Evolutionary conservation across 2,329 filamentous ascomycete genomes (phyloP), one percentile per base, ranked within the genome.

Genomic region (Xylariaceae sp.): DNA sequence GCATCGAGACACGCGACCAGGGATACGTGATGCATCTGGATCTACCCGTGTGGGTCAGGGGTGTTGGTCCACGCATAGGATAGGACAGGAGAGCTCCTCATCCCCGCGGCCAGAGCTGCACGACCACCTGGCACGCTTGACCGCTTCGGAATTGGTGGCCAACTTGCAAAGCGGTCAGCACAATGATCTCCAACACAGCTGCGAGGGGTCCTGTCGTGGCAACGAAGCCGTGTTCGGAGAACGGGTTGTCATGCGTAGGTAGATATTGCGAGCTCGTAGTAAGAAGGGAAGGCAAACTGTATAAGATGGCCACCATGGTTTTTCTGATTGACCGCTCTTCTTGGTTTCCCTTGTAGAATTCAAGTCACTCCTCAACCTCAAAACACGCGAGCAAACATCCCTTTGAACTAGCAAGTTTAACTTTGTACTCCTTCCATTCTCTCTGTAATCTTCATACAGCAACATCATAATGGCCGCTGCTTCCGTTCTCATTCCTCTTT

Each of bases 401-500:
- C 39, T 21, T 42, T 37, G 16, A 36, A 45, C 37, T 40, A n/a
- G 37, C 48, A 12, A 29, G 32, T 35, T 17, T 10, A 6, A 12
- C n/a, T 17, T 10, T 21, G 22, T 22, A 25, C 17, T 10, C 41
- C 38, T 50, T 43, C 27, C 33, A 45, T 39, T 44, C 19, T 34
- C 22, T 14, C 40, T 39, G 44, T 34, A 40, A 36, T 40, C 23
- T 40, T 21, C 20, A 34, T 27, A 45, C 37, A 42, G 40, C 41
- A 32, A 41, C 21, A 40, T 23, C 40, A 54, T 29, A 40, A 67
- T 67, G 64, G 62, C 64, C 45, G 51, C 64, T 45, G 59, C 63
- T 45, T 57, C 59, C 20, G 62, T 67, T 51, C 61, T 64, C 45
- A 61, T 64, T 37, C 63, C 64, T 44, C 49, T 66, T 36, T 62